These are phyloP conservation scores for Ascochyta rabiei DNA, from an alignment of 2,329 filamentous ascomycete species.

Conservation along the genomic window DNA sequence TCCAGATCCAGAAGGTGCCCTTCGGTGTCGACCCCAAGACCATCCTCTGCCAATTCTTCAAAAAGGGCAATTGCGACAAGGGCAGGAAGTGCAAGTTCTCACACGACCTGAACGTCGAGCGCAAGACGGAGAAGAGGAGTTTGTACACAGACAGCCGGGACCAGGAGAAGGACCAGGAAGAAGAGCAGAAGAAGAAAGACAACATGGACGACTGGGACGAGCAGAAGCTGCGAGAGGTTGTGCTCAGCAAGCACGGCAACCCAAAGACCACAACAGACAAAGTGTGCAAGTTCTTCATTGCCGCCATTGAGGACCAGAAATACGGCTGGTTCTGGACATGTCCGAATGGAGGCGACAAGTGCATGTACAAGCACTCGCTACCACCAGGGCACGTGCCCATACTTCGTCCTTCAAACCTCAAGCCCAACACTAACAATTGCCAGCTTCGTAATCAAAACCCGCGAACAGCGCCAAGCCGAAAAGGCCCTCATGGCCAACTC, in stretches of 20 bases:
- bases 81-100: constrained; percentile 94
- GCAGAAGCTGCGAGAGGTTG: constrained; percentile 88
- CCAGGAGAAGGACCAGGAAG: constrained; percentile 71
- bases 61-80: constrained; percentile 97
- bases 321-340: constrained; percentile 99
- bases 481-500: constrained; percentile 97
- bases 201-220: constrained; percentile 98
- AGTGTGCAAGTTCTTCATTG: constrained; percentile 98
- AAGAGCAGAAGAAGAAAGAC: constrained; percentile 83
- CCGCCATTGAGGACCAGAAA: constrained; percentile 96
- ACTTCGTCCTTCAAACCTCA: too few relatives aligned
- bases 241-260: constrained; percentile 96
- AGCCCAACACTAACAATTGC: constrained; percentile 15
- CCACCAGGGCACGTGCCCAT: constrained; percentile 78
- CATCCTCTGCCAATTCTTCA: constrained; percentile 93
- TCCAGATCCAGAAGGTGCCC: constrained; percentile 95
- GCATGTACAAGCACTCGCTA: constrained; percentile 97
- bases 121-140: constrained; percentile 90
- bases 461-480: constrained; percentile 92
- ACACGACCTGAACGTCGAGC: constrained; percentile 86
- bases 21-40: constrained; percentile 99
- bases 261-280: constrained; percentile 95
- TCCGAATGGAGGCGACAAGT: constrained; percentile 95
- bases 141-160: constrained; percentile 85
- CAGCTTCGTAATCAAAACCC: constrained; percentile 96